A percentile compares a stretch with the other conserved stretches of the same genome.
These are phyloP conservation scores for Delonix regia DNA, from an alignment of 306 rosid species.

Conservation along the genomic window DNA sequence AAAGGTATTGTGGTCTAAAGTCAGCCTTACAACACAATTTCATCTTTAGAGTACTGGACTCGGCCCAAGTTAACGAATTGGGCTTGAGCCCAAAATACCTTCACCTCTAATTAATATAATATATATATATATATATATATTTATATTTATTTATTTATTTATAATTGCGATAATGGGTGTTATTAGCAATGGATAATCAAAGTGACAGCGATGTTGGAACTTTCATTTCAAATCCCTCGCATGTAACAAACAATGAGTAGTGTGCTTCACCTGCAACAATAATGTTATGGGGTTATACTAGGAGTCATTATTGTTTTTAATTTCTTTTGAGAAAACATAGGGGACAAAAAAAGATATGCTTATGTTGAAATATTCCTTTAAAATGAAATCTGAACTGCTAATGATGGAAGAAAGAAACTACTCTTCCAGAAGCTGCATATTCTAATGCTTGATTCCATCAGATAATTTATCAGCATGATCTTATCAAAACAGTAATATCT, in stretches of 20 bases:
- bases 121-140: no score
- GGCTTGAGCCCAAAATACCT: no score
- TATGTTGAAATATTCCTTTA: neutral
- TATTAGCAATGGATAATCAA: neutral
- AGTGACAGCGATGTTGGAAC: neutral
- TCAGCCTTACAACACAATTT: no score
- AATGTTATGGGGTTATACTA: neutral
- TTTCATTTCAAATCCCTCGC: neutral
- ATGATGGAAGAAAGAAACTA: no score
- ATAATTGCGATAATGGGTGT: neutral
- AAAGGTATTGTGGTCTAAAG: no score
- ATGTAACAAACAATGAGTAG: neutral
- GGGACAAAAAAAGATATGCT: no score
- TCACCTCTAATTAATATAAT: no score
- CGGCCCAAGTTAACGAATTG: no score
- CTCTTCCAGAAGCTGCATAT: neutral
- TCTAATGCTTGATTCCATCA: neutral
- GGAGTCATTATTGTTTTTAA: neutral
- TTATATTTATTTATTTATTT: no score
- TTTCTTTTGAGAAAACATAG: neutral
- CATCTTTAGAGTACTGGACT: no score
- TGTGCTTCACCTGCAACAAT: neutral
- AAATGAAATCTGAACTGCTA: neutral
- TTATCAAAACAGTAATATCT: no score
- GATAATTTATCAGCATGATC: no score